phyloP scores from a whole-genome alignment of 352 stramenopile species.

The Globisporangium spinosum region DNA sequence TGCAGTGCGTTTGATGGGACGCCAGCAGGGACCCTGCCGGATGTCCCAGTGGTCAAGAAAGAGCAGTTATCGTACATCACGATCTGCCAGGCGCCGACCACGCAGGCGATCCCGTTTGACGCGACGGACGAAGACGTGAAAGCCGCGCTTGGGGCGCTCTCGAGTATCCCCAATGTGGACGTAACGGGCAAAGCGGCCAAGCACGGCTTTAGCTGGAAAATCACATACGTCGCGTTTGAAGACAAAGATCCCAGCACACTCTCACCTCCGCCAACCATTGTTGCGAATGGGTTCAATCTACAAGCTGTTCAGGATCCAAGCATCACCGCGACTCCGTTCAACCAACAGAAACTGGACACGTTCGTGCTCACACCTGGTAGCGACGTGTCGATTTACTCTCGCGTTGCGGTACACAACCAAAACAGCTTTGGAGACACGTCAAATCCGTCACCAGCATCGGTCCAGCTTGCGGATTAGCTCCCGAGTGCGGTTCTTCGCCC shows the following conservation, averaged over 20 bases:
- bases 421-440: constrained; percentile 45
- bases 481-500: constrained; percentile 33
- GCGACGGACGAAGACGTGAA: constrained; percentile 90
- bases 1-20: constrained; percentile 70
- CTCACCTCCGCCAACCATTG: constrained; percentile 1
- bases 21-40: constrained; percentile 17
- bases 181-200: constrained; percentile 79
- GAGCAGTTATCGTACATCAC: constrained; percentile 62
- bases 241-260: not conserved
- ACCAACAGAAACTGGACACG: constrained; percentile 38
- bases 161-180: constrained; percentile 85
- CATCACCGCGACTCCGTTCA: constrained; percentile 50
- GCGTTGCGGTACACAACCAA: constrained; percentile 54
- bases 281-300: constrained; percentile 51
- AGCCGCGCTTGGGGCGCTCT: constrained; percentile 89
- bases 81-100: constrained; percentile 91
- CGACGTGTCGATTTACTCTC: constrained; percentile 55
- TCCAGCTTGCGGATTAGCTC: constrained; percentile 52
- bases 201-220: constrained; percentile 88
- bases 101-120: constrained; percentile 87
- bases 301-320: constrained; percentile 39
- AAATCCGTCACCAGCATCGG: constrained; percentile 36
- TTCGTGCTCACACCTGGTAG: constrained; percentile 16
- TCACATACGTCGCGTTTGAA: constrained; percentile 91
- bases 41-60: constrained; percentile 28